Percentiles rank a stretch among this genome's conserved stretches.
These are phyloP conservation scores for Atkinsonella hypoxylon DNA, from an alignment of 2,329 filamentous ascomycete species.

Conservation along the genomic window DNA sequence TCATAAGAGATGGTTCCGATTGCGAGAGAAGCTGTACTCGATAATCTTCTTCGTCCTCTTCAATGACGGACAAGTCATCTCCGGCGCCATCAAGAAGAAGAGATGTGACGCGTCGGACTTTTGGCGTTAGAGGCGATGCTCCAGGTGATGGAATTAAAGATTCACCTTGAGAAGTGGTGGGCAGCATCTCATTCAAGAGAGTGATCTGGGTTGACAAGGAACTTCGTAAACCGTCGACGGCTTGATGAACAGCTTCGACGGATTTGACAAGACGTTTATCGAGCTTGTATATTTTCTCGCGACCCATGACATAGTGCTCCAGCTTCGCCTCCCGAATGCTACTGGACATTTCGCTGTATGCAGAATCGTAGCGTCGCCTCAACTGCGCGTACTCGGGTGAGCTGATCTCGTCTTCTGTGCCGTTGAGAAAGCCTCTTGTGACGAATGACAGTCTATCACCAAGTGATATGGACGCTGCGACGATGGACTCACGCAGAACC, in stretches of 20 bases:
- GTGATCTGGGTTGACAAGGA: conserved; percentile 83
- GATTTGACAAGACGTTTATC: conserved; percentile 74
- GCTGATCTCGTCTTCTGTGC: conserved; percentile 65
- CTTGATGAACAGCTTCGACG: conserved; percentile 74
- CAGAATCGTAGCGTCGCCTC: conserved; percentile 50
- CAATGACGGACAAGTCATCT: conserved; percentile 47
- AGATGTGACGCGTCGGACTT: conserved; percentile 16
- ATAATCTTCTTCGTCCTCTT: conserved; percentile 41
- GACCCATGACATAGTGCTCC: conserved; percentile 74
- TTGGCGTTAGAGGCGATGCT: conserved; percentile 14
- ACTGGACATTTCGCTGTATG: conserved; percentile 59
- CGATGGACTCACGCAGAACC: conserved; percentile 60
- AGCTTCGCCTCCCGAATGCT: conserved; percentile 77
- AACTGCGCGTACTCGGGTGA: conserved; percentile 53
- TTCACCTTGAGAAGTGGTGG: conserved; percentile 2
- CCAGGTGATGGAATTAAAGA: conserved; percentile 7
- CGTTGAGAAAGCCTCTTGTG: conserved; percentile 71
- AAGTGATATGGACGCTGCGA: conserved; percentile 60
- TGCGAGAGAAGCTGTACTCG: conserved; percentile 12
- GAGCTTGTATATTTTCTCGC: conserved; percentile 65
- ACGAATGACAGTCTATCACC: conserved; percentile 74
- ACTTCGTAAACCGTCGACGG: conserved; percentile 80
- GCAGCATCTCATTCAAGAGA: conserved; percentile 54
- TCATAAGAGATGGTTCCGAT: conserved; percentile 19
- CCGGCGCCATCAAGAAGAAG: conserved; percentile 26